phyloP scores from a whole-genome alignment of 73 alveolate genomes.

The Stentor coeruleus region DNA sequence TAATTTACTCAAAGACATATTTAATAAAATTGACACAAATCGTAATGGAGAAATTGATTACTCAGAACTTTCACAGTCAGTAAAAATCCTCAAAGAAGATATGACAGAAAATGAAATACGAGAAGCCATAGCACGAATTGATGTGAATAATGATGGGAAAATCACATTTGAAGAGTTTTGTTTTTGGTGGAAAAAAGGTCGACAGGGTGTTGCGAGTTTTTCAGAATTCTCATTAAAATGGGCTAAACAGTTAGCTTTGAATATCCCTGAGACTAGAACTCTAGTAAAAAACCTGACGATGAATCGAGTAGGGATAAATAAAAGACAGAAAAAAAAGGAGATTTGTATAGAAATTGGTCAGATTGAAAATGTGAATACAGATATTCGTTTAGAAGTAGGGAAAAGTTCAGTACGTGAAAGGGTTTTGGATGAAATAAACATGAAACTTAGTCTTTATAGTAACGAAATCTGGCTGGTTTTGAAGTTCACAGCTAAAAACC shows the following conservation, averaged over 20 bases:
- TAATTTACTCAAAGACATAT: constrained; percentile 48
- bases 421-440: constrained; percentile 8
- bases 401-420: not conserved
- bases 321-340: not conserved
- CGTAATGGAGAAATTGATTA: constrained; percentile 60
- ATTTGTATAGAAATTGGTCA: not conserved
- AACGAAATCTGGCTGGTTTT: not conserved
- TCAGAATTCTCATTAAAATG: not conserved
- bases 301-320: not conserved
- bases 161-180: constrained; percentile 63
- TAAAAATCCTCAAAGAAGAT: constrained; percentile 51
- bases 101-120: constrained; percentile 58
- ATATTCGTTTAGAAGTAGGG: not conserved
- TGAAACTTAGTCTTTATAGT: not conserved
- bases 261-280: not conserved
- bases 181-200: constrained; percentile 25
- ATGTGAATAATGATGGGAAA: constrained; percentile 57
- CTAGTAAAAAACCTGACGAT: not conserved
- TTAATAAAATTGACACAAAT: constrained; percentile 50
- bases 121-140: constrained; percentile 59
- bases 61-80: constrained; percentile 46
- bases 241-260: not conserved
- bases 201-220: not conserved
- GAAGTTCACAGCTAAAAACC: not conserved
- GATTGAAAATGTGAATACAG: not conserved